Percentiles rank a stretch among this genome's conserved stretches.
Evolutionary conservation across 345 rosid species (phyloP).

Genomic region (Citropsis articulata): DNA sequence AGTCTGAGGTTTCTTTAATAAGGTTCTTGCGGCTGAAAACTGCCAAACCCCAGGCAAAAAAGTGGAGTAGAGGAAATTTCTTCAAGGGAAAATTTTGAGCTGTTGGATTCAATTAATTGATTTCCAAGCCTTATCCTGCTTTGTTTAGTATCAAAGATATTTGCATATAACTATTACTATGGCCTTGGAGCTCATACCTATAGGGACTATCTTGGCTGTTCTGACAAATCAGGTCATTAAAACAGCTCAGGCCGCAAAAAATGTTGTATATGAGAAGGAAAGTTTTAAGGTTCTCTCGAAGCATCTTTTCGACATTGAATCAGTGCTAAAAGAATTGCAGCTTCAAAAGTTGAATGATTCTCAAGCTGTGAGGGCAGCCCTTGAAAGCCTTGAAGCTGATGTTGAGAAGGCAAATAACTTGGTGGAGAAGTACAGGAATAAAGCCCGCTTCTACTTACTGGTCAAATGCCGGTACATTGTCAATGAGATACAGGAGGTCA

Average conservation of each 20-base stretch:
- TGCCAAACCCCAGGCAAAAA: not conserved
- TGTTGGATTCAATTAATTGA: not conserved
- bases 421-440: constrained; percentile 55
- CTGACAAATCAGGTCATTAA: constrained; percentile 55
- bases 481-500: constrained; percentile 59
- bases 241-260: constrained; percentile 74
- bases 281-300: constrained; percentile 65
- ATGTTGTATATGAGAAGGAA: constrained; percentile 55
- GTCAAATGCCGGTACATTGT: constrained; percentile 57
- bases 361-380: constrained; percentile 51
- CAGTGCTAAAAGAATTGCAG: constrained; percentile 56
- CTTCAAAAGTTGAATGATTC: constrained; percentile 52
- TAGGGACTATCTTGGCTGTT: constrained; percentile 62
- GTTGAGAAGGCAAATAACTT: constrained; percentile 57
- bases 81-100: not conserved
- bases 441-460: constrained; percentile 57
- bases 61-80: not conserved
- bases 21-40: not conserved
- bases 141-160: not conserved
- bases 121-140: not conserved
- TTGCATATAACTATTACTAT: constrained; percentile 12
- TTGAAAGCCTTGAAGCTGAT: constrained; percentile 54
- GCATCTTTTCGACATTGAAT: constrained; percentile 67
- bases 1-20: not conserved
- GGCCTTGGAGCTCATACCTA: constrained; percentile 65